Base-by-base conservation (phyloP, 2,329 filamentous ascomycete species). In the Neonectria punicea region DNA sequence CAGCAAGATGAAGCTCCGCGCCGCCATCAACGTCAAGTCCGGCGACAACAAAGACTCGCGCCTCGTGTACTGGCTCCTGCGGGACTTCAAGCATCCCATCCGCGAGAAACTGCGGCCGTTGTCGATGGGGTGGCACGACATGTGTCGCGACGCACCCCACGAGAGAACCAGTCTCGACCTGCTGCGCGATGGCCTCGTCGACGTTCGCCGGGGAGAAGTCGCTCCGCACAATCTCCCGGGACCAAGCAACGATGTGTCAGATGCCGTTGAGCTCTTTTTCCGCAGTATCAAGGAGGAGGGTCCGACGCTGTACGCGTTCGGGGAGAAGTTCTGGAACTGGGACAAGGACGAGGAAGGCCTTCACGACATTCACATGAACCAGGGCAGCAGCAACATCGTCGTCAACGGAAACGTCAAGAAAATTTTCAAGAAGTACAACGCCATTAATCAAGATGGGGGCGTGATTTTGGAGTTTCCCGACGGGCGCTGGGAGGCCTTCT, bases 21-120 rank as follows among this genome's bases (percentile, higher is more conserved):
- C 60, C 8, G 64, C 64, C 22, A 66, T 66, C 51, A 66, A 66
- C 55, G 43, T 63, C 59, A 63, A 60, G 39, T 66, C 64, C 11
- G 14, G 32, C 14, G 47, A 55, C 8, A 20, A 14, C 4, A 51
- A 57, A 16, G 53, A 55, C 39, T 66, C 64, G 3, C 18, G 55
- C 10, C 55, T 66, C 5, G 64, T 63, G 34, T 63, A 51, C 50
- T 66, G 60, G 64, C 16, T 56, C 2, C 18, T 46, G 5, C 20
- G 22, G 16, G 13, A 30, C 28, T 47, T 60, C 34, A 34, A 60
- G 7, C 50, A 65, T 22, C 56, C 56, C 6, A 53, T 65, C 18
- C 32, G 14, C 7, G 34, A 60, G 14, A 14, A 44, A 10, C 49
- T 64, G 14, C 34, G 10, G 10, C 4, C 18, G 5, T 34, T 64